Evolutionary conservation across 2,329 filamentous ascomycete species (phyloP).

Genomic region (Aspergillus sp.): DNA sequence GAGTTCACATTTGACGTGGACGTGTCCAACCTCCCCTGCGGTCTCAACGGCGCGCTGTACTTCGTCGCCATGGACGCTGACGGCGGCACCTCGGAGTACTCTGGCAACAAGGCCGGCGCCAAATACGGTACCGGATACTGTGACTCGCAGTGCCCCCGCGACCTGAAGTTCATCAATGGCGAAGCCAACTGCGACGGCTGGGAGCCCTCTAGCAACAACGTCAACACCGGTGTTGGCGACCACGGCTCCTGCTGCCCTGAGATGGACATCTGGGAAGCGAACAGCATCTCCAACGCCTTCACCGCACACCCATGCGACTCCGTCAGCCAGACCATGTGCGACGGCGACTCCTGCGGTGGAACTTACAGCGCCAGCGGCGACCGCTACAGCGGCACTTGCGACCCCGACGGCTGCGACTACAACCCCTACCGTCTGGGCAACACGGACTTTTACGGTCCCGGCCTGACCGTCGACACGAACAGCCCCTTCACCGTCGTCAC

Average conservation of each 20-base stretch:
- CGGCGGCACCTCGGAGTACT: conserved; percentile 57
- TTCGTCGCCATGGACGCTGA: conserved; percentile 62
- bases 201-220: conserved; percentile 54
- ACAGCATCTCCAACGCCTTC: conserved; percentile 63
- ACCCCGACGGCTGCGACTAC: conserved; percentile 71
- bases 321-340: conserved; percentile 55
- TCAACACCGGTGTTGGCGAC: conserved; percentile 55
- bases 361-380: conserved; percentile 51
- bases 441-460: conserved; percentile 63
- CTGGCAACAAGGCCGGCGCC: conserved; percentile 59
- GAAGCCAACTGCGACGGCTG: conserved; percentile 60
- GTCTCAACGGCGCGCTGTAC: conserved; percentile 72
- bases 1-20: conserved; percentile 75
- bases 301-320: conserved; percentile 66
- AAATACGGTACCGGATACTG: conserved; percentile 66
- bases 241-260: conserved; percentile 67
- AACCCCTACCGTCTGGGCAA: conserved; percentile 69
- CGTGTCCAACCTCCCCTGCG: conserved; percentile 67
- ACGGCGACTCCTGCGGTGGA: conserved; percentile 55
- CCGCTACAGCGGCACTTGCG: conserved; percentile 65
- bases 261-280: conserved; percentile 73
- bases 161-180: conserved; percentile 49
- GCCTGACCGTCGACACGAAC: conserved; percentile 58
- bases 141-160: conserved; percentile 59
- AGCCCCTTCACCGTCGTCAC: conserved; percentile 66